phyloP scores from a whole-genome alignment of 2,329 filamentous ascomycete species.

The Claviceps sorghi region DNA sequence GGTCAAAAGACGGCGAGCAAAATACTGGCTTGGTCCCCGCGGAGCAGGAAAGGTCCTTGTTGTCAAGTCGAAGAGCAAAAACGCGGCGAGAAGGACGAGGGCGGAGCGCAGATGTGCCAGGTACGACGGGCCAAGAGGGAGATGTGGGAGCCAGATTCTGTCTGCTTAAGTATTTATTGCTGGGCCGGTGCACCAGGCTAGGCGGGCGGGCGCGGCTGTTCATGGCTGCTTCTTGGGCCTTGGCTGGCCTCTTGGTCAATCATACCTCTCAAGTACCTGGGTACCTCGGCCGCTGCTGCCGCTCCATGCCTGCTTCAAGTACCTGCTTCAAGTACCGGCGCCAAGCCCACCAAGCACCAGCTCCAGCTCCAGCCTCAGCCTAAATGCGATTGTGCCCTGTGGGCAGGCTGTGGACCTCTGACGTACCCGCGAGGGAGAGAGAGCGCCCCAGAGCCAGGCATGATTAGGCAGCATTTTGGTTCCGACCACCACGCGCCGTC shows the following conservation, averaged over 20 bases:
- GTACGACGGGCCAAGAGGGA: constrained; percentile 9
- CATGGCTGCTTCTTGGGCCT: too few relatives aligned
- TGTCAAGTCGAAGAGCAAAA: constrained; percentile 6
- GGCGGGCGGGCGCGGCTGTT: not conserved
- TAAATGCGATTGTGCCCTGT: constrained; percentile 1
- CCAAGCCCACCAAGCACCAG: not conserved
- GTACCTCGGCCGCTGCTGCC: not conserved
- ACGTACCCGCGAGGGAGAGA: not conserved
- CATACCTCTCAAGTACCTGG: too few relatives aligned
- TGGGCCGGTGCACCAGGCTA: not conserved
- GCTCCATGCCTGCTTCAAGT: not conserved
- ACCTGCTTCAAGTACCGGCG: not conserved
- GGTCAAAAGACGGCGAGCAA: constrained; percentile 10
- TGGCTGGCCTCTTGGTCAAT: too few relatives aligned
- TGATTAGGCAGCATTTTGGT: not conserved
- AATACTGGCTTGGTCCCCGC: constrained; percentile 14
- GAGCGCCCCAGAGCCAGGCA: not conserved
- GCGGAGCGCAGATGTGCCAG: constrained; percentile 5
- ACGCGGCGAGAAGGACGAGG: constrained; percentile 6
- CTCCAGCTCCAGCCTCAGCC: constrained; percentile 3
- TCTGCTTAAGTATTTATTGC: not conserved
- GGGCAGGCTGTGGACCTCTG: not conserved
- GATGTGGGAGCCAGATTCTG: constrained; percentile 16
- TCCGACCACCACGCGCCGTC: not conserved
- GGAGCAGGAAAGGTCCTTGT: constrained; percentile 6